A percentile compares a stretch with the other conserved stretches of the same genome.
Conservation (phyloP, 225 moss, liverwort and hornwort species). For the Sphagnum contortum region DNA sequence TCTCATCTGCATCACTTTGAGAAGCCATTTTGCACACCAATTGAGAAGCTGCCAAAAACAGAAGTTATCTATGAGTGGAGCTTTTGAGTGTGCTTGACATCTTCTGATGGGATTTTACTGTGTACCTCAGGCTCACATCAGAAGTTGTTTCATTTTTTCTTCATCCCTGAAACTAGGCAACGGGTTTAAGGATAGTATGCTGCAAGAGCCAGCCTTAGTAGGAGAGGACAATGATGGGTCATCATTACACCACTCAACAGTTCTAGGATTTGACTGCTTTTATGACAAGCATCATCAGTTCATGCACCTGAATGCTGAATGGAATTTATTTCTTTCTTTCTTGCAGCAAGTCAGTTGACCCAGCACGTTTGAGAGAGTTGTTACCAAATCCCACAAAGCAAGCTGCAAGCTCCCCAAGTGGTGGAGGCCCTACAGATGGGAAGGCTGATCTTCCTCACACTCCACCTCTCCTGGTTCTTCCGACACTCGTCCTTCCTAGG, state of each 20-base stretch:
- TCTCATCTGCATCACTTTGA: too few species aligned
- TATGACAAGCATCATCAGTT: not conserved
- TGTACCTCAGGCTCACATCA: too few species aligned
- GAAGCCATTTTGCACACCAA: too few species aligned
- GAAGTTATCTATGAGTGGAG: not conserved
- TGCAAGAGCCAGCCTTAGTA: too few species aligned
- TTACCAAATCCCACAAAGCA: conserved; percentile 52
- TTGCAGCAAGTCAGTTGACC: conserved; percentile 70
- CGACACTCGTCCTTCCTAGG: conserved; percentile 59
- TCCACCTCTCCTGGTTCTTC: conserved; percentile 52
- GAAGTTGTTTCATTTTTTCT: not conserved
- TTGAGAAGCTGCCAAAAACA: too few species aligned
- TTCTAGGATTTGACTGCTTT: not conserved
- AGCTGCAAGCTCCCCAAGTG: conserved; percentile 26
- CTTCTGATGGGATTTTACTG: too few species aligned
- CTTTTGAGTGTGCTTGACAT: not conserved
- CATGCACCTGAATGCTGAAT: not conserved
- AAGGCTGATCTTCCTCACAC: conserved; percentile 19
- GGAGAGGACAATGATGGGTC: too few species aligned
- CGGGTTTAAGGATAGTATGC: not conserved
- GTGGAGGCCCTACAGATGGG: conserved; percentile 32
- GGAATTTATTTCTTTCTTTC: conserved; percentile 6
- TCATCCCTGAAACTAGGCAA: not conserved
- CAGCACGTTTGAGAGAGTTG: conserved; percentile 51
- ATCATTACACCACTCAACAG: not conserved